Percentiles rank a stretch among this genome's conserved stretches.
Conservation (phyloP, 495 filamentous ascomycete genomes). For the Xylaria longipes region DNA sequence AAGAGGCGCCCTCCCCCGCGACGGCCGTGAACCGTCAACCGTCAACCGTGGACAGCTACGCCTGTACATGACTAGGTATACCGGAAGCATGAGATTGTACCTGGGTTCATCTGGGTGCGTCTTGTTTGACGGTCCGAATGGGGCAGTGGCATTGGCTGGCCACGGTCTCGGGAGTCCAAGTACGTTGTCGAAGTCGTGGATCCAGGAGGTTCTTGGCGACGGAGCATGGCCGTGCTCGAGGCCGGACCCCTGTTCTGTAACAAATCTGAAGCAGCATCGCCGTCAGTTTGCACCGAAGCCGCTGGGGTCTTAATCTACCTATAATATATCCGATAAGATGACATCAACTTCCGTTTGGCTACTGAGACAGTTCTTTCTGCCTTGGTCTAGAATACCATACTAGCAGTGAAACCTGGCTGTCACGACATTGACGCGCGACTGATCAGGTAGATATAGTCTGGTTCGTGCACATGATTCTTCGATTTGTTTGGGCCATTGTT, state of each 20-base stretch:
- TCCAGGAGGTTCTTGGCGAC: not conserved
- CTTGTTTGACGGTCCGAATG: slow-evolving; percentile 34
- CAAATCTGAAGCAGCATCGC: slow-evolving; percentile 53
- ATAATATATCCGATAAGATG: slow-evolving; percentile 21
- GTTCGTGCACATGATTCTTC: slow-evolving; percentile 1
- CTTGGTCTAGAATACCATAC: not conserved
- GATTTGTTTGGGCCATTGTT: not conserved
- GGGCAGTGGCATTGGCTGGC: slow-evolving; percentile 41
- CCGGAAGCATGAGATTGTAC: not conserved
- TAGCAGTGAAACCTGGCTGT: not conserved
- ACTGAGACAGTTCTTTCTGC: slow-evolving; percentile 4
- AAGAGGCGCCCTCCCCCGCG: not conserved
- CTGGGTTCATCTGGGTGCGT: slow-evolving; percentile 1
- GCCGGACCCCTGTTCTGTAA: slow-evolving; percentile 55
- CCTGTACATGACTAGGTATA: slow-evolving; percentile 11
- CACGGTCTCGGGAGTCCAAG: slow-evolving; percentile 23
- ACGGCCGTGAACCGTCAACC: not conserved
- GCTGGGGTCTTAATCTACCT: slow-evolving; percentile 17
- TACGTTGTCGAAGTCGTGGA: slow-evolving; percentile 15
- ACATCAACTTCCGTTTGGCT: slow-evolving; percentile 19
- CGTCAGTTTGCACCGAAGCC: slow-evolving; percentile 24
- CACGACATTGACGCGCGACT: not conserved
- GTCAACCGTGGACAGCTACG: not conserved
- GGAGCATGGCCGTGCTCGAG: slow-evolving; percentile 26
- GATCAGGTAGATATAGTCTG: not conserved